Percentiles rank a stretch among this genome's conserved stretches.
Conservation (phyloP, 495 filamentous ascomycete species). For the Cercophora samala region DNA sequence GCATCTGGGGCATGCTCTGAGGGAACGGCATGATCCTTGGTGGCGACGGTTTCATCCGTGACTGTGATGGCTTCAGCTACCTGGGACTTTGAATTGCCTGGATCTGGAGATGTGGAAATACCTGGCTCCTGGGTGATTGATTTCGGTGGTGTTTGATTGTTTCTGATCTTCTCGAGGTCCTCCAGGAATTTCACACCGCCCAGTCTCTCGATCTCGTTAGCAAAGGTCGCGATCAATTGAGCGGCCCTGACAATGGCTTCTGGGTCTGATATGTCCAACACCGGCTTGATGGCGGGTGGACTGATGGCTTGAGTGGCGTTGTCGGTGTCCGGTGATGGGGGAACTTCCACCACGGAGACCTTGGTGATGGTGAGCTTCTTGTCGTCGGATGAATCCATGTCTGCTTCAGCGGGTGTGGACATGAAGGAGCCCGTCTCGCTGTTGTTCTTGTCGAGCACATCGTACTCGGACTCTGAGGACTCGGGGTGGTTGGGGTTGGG, state of each 20-base stretch:
- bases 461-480: neutral
- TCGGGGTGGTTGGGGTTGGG: neutral
- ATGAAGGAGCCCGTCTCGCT: neutral
- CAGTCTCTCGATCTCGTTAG: neutral
- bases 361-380: constrained; percentile 1
- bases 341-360: neutral
- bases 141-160: neutral
- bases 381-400: neutral
- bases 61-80: neutral
- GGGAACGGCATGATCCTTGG: neutral
- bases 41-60: neutral
- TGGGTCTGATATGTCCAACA: neutral
- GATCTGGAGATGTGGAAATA: neutral
- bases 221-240: neutral
- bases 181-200: neutral
- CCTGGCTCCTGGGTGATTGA: neutral
- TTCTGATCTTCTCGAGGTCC: neutral
- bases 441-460: neutral
- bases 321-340: neutral
- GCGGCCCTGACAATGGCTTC: neutral
- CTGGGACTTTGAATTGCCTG: neutral
- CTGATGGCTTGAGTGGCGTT: neutral
- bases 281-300: neutral
- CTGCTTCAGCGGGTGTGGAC: neutral
- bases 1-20: too few relatives aligned